phyloP scores from a whole-genome alignment of 2,329 filamentous ascomycete genomes.

The Chalara sp. region DNA sequence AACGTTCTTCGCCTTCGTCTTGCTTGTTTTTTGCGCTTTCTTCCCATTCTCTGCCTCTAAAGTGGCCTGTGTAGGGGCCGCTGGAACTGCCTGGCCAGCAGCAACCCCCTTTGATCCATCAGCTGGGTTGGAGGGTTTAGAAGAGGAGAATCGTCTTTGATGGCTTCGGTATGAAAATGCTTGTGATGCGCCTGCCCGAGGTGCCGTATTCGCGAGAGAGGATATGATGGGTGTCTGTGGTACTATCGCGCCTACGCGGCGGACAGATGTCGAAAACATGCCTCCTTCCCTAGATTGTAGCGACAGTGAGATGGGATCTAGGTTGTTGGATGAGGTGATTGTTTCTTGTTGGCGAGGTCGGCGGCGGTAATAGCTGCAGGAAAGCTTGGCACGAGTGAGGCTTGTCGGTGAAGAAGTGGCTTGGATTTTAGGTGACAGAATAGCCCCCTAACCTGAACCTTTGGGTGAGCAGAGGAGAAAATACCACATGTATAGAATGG shows the following conservation, averaged over 20 bases:
- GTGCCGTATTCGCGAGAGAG: slow-evolving; percentile 17
- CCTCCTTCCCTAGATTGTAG: slow-evolving; percentile 7
- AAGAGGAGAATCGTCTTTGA: slow-evolving; percentile 29
- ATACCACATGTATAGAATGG: no score
- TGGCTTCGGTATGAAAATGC: slow-evolving; percentile 22
- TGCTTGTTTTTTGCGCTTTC: slow-evolving; percentile 29
- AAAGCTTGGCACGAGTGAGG: no score
- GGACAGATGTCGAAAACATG: slow-evolving; percentile 29
- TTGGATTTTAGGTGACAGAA: no score
- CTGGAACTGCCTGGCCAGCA: slow-evolving; percentile 13
- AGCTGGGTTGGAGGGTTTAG: slow-evolving; percentile 31
- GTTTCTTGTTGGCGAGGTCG: no score
- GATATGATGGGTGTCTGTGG: slow-evolving; percentile 20
- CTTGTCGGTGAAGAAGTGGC: no score
- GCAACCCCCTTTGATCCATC: slow-evolving; percentile 26
- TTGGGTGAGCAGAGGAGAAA: no score
- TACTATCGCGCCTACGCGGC: slow-evolving; percentile 22
- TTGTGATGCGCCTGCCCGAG: slow-evolving; percentile 19
- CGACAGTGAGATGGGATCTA: neutral
- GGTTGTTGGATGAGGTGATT: neutral
- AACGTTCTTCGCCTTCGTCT: slow-evolving; percentile 50
- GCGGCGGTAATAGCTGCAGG: no score
- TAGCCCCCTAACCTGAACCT: no score
- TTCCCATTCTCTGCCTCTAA: slow-evolving; percentile 35
- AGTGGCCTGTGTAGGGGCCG: slow-evolving; percentile 12